These are phyloP conservation scores for Suhomyces terraborum DNA, from an alignment of 1,139 yeast genomes.

Conservation along the genomic window DNA sequence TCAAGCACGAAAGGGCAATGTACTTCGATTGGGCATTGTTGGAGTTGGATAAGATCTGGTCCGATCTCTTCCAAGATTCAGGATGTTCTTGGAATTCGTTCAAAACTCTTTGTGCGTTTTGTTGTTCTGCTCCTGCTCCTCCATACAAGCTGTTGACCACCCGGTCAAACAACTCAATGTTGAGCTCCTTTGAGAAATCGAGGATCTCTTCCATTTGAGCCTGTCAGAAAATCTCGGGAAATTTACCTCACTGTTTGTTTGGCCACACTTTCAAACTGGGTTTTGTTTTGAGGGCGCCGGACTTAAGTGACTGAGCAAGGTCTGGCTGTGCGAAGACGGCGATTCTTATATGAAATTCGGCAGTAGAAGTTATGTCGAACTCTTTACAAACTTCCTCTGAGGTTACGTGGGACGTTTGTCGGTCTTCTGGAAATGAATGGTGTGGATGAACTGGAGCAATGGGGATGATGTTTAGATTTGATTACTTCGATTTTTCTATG, in stretches of 20 bases:
- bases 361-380: not conserved
- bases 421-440: not conserved
- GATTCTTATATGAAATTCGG: not conserved
- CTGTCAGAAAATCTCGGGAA: not conserved
- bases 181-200: conserved; percentile 83
- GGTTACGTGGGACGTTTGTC: not conserved
- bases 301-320: conserved; percentile 1
- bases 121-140: conserved; percentile 80
- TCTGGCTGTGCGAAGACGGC: not conserved
- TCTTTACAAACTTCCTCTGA: conserved; percentile 1
- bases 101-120: conserved; percentile 78
- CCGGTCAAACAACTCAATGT: conserved; percentile 75
- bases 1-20: conserved; percentile 87
- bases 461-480: conserved; percentile 3
- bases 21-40: conserved; percentile 85
- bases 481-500: conserved; percentile 7
- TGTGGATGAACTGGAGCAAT: not conserved
- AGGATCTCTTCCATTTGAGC: conserved; percentile 76
- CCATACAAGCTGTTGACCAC: conserved; percentile 86
- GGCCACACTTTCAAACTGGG: not conserved
- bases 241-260: not conserved
- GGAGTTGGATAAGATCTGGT: conserved; percentile 79
- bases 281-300: conserved; percentile 1
- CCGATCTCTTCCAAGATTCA: conserved; percentile 95
- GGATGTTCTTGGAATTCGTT: conserved; percentile 93